Base-by-base conservation (phyloP, 768 basidiomycete species). In the Tulasnella sp. region DNA sequence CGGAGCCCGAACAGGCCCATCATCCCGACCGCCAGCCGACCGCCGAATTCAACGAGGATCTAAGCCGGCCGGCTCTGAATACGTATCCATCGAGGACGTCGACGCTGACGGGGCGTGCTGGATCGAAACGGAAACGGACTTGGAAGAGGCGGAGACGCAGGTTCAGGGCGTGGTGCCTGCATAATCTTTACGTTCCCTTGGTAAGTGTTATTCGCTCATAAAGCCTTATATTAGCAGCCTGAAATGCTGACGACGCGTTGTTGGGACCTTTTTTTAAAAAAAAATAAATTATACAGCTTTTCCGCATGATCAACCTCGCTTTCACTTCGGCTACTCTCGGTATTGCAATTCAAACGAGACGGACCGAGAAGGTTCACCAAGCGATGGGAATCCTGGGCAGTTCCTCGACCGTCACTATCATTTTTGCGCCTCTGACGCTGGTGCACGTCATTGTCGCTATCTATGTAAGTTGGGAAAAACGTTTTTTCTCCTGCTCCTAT, bases 401-500 rank as follows among this genome's bases (percentile, higher is more conserved):
- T 76, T 94, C 92, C 17, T 89, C 90, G 32, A 89, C 88, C 12
- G 84, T 95, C 29, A 88, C 93, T 74, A 90, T 95, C 77, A 89
- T 95, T 72, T 93, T 94, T 79, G 89, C 91, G 7, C 89, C 92
- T 1, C 78, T 92, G 73, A 92, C 94, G 12, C 83, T 95, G 32
- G 83, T 90, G 9, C 92, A 94, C 83, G 92, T 95, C 76, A 88
- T 95, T 84, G 81, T 85, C 66, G 90, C 92, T 59, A 87, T 95
- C 76, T 95, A 95, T 80, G 91, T 94, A 79, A 74, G 90, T 81
- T 9, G 40, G 44, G 39, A 9, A 71, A 16, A 71, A 59, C 35
- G 1, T 1, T 36, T 36, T 40, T 16, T 34, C 26, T 62, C 34
- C 40, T 72, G 9, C 40, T 74, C 59, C 14, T 74, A 62, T 22